Conservation (phyloP, 1,284 basidiomycete species). For the Cutaneotrichosporon mucoides region DNA sequence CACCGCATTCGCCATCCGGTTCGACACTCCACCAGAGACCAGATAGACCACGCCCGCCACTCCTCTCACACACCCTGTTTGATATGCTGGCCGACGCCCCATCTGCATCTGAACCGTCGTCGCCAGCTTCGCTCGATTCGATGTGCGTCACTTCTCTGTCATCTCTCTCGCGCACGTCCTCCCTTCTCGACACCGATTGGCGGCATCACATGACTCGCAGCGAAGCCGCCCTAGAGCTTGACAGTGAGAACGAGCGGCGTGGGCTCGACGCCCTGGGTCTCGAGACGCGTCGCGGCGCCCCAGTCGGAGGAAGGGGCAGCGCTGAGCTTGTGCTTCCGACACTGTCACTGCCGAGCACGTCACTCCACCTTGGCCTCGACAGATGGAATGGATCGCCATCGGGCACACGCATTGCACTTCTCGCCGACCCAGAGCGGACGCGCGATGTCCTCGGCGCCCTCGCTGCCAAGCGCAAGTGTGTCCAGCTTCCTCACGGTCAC, state of each 20-base stretch:
- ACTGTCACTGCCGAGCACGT: constrained; percentile 31
- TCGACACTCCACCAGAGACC: neutral
- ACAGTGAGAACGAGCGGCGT: neutral
- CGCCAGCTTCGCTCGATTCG: constrained; percentile 29
- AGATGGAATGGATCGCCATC: constrained; percentile 18
- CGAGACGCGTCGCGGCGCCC: neutral
- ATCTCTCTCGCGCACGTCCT: constrained; percentile 28
- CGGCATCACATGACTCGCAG: constrained; percentile 5
- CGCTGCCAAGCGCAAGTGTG: constrained; percentile 23
- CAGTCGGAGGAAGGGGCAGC: neutral
- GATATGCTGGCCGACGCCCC: constrained; percentile 21
- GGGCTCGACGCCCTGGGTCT: constrained; percentile 2
- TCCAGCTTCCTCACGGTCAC: constrained; percentile 28
- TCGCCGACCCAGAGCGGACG: constrained; percentile 24
- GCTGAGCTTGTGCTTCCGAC: constrained; percentile 40
- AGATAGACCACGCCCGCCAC: neutral
- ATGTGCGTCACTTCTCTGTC: constrained; percentile 30
- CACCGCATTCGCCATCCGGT: neutral
- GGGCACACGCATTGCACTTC: constrained; percentile 23
- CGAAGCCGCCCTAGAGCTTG: constrained; percentile 1
- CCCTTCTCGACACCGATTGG: constrained; percentile 18
- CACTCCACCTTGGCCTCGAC: constrained; percentile 34
- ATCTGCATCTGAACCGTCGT: constrained; percentile 28
- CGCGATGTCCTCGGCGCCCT: constrained; percentile 26
- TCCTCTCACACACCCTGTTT: constrained; percentile 8